Evolutionary conservation across 2,329 filamentous ascomycete genomes (phyloP).

Genomic region (Fusarium anguioides): DNA sequence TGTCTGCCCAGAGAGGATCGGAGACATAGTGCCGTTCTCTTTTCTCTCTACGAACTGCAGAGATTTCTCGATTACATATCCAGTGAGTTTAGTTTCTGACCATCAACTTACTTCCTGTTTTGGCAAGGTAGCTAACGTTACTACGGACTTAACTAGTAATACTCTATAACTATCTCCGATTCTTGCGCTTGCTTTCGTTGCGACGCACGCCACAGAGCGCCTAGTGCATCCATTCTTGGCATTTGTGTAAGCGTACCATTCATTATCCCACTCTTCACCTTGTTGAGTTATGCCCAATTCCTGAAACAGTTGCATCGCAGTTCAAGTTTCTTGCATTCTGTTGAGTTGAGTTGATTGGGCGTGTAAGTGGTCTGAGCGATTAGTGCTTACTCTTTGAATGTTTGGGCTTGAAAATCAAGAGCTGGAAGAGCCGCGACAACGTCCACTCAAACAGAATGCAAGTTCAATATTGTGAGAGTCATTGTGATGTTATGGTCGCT

Average conservation of each 20-base stretch:
- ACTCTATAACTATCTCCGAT: slow-evolving; percentile 17
- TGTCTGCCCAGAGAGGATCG: background rate
- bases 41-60: background rate
- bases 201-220: background rate
- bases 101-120: background rate
- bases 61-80: background rate
- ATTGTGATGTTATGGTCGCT: background rate
- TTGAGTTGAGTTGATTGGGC: background rate
- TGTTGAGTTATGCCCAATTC: slow-evolving; percentile 5
- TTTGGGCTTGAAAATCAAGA: background rate
- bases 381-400: slow-evolving; percentile 31
- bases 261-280: background rate
- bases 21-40: background rate
- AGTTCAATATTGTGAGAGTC: background rate
- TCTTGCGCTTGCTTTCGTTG: background rate
- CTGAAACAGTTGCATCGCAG: slow-evolving; percentile 16
- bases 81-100: background rate
- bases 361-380: slow-evolving; percentile 1
- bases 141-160: slow-evolving; percentile 6
- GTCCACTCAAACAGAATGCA: background rate
- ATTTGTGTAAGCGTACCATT: background rate
- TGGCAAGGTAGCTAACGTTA: background rate
- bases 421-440: slow-evolving; percentile 16
- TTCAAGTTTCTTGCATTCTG: background rate
- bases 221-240: background rate